Base-by-base conservation (phyloP, 768 basidiomycete genomes). In the Rubroboletus satanas region DNA sequence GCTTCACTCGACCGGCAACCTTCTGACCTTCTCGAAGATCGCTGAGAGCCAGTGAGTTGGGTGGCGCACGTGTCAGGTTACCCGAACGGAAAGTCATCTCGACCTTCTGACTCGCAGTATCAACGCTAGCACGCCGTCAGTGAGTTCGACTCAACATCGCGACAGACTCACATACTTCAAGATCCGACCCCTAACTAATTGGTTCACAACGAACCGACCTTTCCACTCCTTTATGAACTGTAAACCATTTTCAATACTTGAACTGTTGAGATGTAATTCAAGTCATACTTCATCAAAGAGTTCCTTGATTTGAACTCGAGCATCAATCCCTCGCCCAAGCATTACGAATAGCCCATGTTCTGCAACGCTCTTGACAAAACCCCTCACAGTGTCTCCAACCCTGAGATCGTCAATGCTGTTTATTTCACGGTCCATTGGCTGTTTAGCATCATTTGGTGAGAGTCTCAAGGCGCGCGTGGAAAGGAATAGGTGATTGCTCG, bases 151-250 rank as follows among this genome's bases (percentile, higher is more conserved):
- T 26, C 21, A 29, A 33, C 17, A 21, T 52, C 23, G 21, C 38
- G 10, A 46, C 3, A 55, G 52, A 35, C 36, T 38, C 44, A 62
- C 73, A n/a, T 63, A 92, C 90, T 81, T 86, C 37, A 90, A 71
- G 64, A 98, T 83, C 49, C 90, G 83, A 46, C 95, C 96, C 59
- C 85, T 88, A 12, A 97, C 92, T 3, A 98, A 69, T 63, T 98
- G 93, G 62, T 90, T 85, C 38, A 79, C 73, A 57, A 80, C 73
- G 70, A 98, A 98, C 21, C 79, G 82, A 28, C 79, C 75, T 73
- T 95, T 88, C 96, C 96, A 99, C 38, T 98, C 95, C 72, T 98
- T 97, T 64, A 98, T 82, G 71, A 83, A 98, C 92, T 97, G 62
- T 39, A 23, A 21, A 57, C 43, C 37, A 7, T 42, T 41, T 57